Percentiles rank a stretch among this genome's conserved stretches.
These are phyloP conservation scores for Penium margaritaceum DNA, from an alignment of 139 green algal species.

Conservation along the genomic window DNA sequence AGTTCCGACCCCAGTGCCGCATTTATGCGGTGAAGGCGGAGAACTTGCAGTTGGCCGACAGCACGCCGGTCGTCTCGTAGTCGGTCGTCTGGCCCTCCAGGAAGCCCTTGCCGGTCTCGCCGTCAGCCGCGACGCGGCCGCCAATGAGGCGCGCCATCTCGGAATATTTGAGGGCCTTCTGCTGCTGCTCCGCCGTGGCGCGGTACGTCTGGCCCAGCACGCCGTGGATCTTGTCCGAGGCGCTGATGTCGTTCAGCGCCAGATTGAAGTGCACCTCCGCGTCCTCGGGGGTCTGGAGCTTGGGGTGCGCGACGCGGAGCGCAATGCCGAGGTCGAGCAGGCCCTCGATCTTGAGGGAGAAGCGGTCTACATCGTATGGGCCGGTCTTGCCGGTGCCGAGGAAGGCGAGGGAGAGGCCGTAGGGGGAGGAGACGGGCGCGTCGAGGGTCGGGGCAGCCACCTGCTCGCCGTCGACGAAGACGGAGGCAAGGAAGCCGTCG, in stretches of 20 bases:
- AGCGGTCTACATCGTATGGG: slow-evolving; percentile 2
- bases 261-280: slow-evolving; percentile 31
- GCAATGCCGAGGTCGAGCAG: slow-evolving; percentile 6
- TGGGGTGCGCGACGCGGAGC: slow-evolving; percentile 11
- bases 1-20: no score
- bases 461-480: neutral
- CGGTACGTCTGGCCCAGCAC: no score
- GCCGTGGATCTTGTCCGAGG: no score
- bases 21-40: no score
- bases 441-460: neutral
- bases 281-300: slow-evolving; percentile 14
- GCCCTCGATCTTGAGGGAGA: slow-evolving; percentile 13
- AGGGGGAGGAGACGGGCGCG: neutral
- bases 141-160: no score
- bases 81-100: no score
- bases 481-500: slow-evolving; percentile 8
- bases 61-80: no score
- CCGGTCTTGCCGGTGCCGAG: neutral
- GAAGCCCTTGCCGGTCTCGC: no score
- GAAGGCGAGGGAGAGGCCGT: neutral
- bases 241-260: slow-evolving; percentile 7
- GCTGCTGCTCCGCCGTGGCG: no score
- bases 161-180: no score
- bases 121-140: no score
- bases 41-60: no score